Conservation (phyloP, 2,329 filamentous ascomycete genomes). For the Botrytis fragariae region DNA sequence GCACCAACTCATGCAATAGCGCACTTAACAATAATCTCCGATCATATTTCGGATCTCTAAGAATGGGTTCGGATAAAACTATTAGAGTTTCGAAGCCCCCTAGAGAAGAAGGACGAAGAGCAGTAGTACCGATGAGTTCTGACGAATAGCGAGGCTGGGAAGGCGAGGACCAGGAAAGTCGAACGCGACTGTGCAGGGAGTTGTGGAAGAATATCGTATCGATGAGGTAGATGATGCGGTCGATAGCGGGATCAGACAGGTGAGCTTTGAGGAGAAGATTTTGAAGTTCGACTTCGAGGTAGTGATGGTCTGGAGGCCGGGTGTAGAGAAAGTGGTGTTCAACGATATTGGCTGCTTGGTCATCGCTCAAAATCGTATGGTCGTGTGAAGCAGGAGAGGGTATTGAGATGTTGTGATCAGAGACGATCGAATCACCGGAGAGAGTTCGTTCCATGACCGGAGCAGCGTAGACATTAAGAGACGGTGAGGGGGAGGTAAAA, state of each 20-base stretch:
- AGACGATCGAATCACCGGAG: constrained; percentile 37
- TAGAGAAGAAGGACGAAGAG: constrained; percentile 45
- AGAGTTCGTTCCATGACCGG: constrained; percentile 35
- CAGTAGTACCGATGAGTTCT: constrained; percentile 62
- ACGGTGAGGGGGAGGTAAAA: neutral
- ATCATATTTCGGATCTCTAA: constrained; percentile 52
- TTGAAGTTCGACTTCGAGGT: constrained; percentile 23
- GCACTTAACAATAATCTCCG: constrained; percentile 61
- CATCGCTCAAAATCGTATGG: constrained; percentile 28
- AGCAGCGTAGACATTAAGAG: neutral
- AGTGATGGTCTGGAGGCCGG: constrained; percentile 20
- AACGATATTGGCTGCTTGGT: constrained; percentile 31
- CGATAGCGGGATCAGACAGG: neutral
- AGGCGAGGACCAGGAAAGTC: constrained; percentile 56
- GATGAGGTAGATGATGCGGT: constrained; percentile 57
- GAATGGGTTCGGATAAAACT: constrained; percentile 57
- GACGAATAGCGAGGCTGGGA: constrained; percentile 50
- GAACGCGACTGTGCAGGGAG: constrained; percentile 54
- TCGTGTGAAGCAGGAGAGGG: constrained; percentile 6
- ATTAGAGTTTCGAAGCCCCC: constrained; percentile 62
- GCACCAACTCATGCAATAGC: constrained; percentile 65
- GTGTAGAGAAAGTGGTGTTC: constrained; percentile 25
- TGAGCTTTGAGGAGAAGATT: constrained; percentile 3
- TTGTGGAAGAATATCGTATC: constrained; percentile 63
- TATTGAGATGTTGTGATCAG: constrained; percentile 28